phyloP scores from a whole-genome alignment of 2,329 filamentous ascomycete genomes.

The Westerdykella ornata region DNA sequence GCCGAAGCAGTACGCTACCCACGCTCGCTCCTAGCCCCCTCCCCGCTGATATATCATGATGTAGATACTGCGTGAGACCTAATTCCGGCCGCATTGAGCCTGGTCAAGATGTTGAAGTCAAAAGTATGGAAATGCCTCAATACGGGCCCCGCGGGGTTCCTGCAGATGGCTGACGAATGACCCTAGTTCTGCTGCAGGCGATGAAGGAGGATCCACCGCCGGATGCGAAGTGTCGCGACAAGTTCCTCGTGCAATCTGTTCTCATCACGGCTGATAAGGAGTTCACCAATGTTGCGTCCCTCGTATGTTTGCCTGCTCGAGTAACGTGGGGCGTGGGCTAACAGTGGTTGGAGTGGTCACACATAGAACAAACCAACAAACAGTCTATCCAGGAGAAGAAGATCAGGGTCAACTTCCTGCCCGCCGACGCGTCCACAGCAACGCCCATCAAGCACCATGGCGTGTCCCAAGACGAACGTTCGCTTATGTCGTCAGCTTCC shows the following conservation, averaged over 20 bases:
- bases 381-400: conserved; percentile 81
- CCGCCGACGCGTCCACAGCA: conserved; percentile 48
- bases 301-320: conserved; percentile 53
- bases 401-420: conserved; percentile 83
- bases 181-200: conserved; percentile 80
- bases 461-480: conserved; percentile 17
- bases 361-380: conserved; percentile 68
- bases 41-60: conserved; percentile 16
- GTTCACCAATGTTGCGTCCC: conserved; percentile 68
- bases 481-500: conserved; percentile 48
- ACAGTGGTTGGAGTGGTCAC: conserved; percentile 56
- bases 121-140: conserved; percentile 54
- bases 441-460: conserved; percentile 33
- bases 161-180: conserved; percentile 22
- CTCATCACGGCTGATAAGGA: conserved; percentile 77
- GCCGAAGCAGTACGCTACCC: conserved; percentile 77
- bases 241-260: conserved; percentile 94
- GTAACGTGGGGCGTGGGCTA: conserved; percentile 5
- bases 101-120: conserved; percentile 82
- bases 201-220: conserved; percentile 91
- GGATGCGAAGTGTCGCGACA: conserved; percentile 90
- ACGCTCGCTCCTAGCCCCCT: conserved; percentile 14
- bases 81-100: conserved; percentile 95
- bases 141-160: conserved; percentile 9
- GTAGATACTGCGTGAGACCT: conserved; percentile 91